These are phyloP conservation scores for Ophiostoma ips DNA, from an alignment of 2,329 filamentous ascomycete genomes.

Conservation along the genomic window DNA sequence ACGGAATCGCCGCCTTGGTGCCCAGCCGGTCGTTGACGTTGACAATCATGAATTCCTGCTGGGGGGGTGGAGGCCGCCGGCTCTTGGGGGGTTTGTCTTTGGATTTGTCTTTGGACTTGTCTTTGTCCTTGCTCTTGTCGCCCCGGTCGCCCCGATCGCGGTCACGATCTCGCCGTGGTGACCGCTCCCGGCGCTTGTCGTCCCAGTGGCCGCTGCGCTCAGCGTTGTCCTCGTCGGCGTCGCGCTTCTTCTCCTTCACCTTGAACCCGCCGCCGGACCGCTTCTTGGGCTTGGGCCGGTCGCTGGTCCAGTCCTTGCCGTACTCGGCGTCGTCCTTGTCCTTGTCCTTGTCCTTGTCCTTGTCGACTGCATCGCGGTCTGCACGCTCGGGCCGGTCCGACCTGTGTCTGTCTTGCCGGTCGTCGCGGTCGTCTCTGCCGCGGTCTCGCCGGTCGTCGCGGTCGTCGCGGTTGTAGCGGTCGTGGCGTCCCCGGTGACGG, in stretches of 20 bases:
- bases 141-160: conserved; percentile 1
- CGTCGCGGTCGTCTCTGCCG: conserved; percentile 7
- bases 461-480: conserved; percentile 13
- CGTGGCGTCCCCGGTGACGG: background rate
- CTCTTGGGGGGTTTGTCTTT: conserved; percentile 25
- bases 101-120: conserved; percentile 27
- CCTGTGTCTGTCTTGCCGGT: background rate
- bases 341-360: too few species aligned
- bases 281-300: conserved; percentile 12
- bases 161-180: conserved; percentile 19
- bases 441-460: conserved; percentile 12
- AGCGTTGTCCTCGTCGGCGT: conserved; percentile 28
- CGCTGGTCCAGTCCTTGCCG: conserved; percentile 20
- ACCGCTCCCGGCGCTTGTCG: conserved; percentile 35
- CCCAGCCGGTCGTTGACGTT: conserved; percentile 90
- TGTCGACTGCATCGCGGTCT: conserved; percentile 12
- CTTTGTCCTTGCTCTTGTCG: conserved; percentile 13
- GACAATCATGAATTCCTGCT: conserved; percentile 57
- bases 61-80: background rate
- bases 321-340: conserved; percentile 14
- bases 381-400: background rate
- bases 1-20: conserved; percentile 89
- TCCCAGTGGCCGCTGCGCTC: conserved; percentile 13
- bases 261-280: conserved; percentile 33
- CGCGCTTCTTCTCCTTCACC: conserved; percentile 43